Evolutionary conservation across 1,284 basidiomycete genomes (phyloP), one percentile per base, ranked within the genome.

Genomic region (Moniliophthora roreri): DNA sequence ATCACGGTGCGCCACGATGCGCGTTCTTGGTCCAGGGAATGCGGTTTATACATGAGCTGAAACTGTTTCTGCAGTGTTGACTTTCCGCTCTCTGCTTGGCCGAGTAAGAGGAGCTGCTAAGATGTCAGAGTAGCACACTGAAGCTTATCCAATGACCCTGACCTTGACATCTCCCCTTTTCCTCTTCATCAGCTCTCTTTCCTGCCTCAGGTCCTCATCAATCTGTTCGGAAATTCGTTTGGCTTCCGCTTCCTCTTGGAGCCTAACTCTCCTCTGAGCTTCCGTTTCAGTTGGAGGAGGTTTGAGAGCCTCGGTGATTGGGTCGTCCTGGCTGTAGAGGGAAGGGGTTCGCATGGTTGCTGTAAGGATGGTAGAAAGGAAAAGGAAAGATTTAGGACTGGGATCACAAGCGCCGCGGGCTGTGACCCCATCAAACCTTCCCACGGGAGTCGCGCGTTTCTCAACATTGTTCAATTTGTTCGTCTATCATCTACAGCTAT

Each of bases 61-160:
- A 92, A 92, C 66, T 92, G 89, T 65, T 91, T 91, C 66, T 89
- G 87, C 28, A 91, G 76, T 0, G 88, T 91, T 16, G 85, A 89
- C 67, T 91, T 91, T 60, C 89, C 89, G 24, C 87, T 89, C 73
- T 91, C 89, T 42, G 89, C 89, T 63, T 91, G 89, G 37, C 89
- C 89, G 42, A 91, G 80, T 49, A 91, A 78, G 16, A 91, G 73
- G 39, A 91, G 72, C 88, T 91, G 59, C 11, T 56, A 32, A 34
- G 53, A 2, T 23, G 24, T 23, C 26, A 26, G 28, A 32, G 8
- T 1, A 28, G 11, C 15, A 26, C 26, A n/a, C 24, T 23, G 11
- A 18, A n/a, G 7, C 4, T 9, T 10, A 46, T 46, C 11, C 11
- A 46, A 32, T 46, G 24, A 3, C 23, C 6, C 44, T 46, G 24